These are phyloP conservation scores for Colletotrichum sansevieriae DNA, from an alignment of 2,329 filamentous ascomycete genomes.

Conservation along the genomic window DNA sequence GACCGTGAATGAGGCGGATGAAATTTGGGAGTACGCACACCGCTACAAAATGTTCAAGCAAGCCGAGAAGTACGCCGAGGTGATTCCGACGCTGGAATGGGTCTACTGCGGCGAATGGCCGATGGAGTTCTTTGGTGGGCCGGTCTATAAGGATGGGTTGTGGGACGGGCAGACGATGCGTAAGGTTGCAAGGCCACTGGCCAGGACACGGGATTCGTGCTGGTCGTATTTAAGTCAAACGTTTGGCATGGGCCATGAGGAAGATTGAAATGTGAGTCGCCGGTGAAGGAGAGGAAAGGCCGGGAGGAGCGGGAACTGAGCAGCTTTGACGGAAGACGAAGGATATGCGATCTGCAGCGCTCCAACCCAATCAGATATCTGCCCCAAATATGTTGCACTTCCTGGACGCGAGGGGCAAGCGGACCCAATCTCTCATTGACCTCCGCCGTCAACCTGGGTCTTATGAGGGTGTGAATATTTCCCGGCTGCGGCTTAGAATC, in stretches of 20 bases:
- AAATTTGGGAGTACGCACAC: constrained; percentile 16
- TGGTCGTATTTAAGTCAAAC: constrained; percentile 6
- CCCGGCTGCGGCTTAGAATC: no score
- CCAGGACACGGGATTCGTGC: background rate
- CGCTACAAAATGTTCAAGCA: constrained; percentile 17
- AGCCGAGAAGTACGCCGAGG: constrained; percentile 7
- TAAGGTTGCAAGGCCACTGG: constrained; percentile 13
- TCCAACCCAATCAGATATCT: no score
- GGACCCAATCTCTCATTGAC: no score
- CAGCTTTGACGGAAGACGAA: no score
- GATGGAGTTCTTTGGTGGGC: background rate
- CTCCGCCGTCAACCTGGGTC: no score
- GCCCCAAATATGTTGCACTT: no score
- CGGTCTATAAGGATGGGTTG: no score
- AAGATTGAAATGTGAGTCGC: constrained; percentile 63
- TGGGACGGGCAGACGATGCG: background rate
- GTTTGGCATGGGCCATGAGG: constrained; percentile 56
- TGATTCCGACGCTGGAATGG: constrained; percentile 15
- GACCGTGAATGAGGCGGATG: background rate
- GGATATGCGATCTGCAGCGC: no score
- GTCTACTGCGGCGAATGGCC: constrained; percentile 7
- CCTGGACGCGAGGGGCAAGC: no score
- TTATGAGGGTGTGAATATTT: no score
- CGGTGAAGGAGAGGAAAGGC: constrained; percentile 71
- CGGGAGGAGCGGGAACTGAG: constrained; percentile 52